These are phyloP conservation scores for Massospora cicadina DNA, from an alignment of 371 early-diverging fungal genomes.

Conservation along the genomic window DNA sequence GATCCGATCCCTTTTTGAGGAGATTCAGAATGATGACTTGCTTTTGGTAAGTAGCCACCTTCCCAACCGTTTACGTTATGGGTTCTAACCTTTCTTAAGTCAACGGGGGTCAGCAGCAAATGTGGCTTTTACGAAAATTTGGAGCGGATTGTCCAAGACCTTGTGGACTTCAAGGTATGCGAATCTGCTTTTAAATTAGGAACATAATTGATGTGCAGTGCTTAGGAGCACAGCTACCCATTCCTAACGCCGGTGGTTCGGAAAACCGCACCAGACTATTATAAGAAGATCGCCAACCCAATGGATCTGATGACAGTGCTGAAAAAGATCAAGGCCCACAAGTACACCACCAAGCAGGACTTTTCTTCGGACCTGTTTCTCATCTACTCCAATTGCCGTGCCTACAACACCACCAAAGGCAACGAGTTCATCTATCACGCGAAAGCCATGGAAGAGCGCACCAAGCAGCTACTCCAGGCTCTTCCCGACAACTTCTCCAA, in stretches of 20 bases:
- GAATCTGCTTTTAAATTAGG: neutral
- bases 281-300: constrained; percentile 46
- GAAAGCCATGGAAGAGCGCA: constrained; percentile 55
- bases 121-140: neutral
- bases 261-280: constrained; percentile 3
- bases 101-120: neutral
- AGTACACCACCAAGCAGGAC: constrained; percentile 58
- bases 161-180: neutral
- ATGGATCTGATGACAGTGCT: constrained; percentile 82
- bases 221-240: constrained; percentile 5
- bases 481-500: constrained; percentile 41
- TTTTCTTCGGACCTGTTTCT: constrained; percentile 62
- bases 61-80: too few species aligned
- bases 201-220: neutral
- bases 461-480: constrained; percentile 45
- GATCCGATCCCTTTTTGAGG: neutral
- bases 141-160: neutral
- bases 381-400: constrained; percentile 70
- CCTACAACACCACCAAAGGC: constrained; percentile 40
- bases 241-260: neutral
- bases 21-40: neutral
- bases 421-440: constrained; percentile 74
- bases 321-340: constrained; percentile 48
- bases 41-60: neutral
- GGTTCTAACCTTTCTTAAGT: neutral